Conservation (phyloP, 768 basidiomycete species). For the Multifurca ochricompacta region DNA sequence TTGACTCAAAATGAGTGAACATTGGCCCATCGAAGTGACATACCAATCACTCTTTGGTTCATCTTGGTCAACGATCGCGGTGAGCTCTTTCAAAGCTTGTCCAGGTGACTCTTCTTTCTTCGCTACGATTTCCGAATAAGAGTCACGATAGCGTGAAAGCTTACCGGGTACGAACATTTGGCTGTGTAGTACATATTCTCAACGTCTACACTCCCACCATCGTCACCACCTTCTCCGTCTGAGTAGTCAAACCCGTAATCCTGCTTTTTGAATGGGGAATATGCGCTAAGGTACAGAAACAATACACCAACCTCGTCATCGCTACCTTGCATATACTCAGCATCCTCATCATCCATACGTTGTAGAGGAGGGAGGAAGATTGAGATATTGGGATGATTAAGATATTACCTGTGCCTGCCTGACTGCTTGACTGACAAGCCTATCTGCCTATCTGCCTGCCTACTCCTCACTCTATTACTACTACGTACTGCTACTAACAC, state of each 20-base stretch:
- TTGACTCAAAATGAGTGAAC: neutral
- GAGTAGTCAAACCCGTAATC: constrained; percentile 97
- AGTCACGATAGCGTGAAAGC: neutral
- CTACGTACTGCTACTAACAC: too few relatives aligned
- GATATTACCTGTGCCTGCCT: neutral
- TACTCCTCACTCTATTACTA: too few relatives aligned
- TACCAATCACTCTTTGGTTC: constrained; percentile 93
- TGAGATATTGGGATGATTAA: neutral
- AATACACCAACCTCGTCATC: constrained; percentile 60
- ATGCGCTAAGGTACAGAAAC: constrained; percentile 11
- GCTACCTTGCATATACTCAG: constrained; percentile 87
- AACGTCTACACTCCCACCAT: constrained; percentile 75
- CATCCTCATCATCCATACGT: constrained; percentile 89
- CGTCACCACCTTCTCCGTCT: constrained; percentile 77
- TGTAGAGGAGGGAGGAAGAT: neutral
- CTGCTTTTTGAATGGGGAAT: constrained; percentile 32
- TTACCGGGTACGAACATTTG: constrained; percentile 58
- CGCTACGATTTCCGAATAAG: constrained; percentile 38
- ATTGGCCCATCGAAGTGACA: constrained; percentile 22
- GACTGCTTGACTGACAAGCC: too few relatives aligned
- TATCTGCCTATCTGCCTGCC: too few relatives aligned
- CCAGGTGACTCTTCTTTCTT: constrained; percentile 94
- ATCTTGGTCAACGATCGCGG: constrained; percentile 82
- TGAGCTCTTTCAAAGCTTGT: constrained; percentile 84
- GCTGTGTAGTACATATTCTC: constrained; percentile 99